A percentile compares a stretch with the other conserved stretches of the same genome.
Evolutionary conservation across 768 basidiomycete species (phyloP).

Genomic region (Amyloporia xantha): DNA sequence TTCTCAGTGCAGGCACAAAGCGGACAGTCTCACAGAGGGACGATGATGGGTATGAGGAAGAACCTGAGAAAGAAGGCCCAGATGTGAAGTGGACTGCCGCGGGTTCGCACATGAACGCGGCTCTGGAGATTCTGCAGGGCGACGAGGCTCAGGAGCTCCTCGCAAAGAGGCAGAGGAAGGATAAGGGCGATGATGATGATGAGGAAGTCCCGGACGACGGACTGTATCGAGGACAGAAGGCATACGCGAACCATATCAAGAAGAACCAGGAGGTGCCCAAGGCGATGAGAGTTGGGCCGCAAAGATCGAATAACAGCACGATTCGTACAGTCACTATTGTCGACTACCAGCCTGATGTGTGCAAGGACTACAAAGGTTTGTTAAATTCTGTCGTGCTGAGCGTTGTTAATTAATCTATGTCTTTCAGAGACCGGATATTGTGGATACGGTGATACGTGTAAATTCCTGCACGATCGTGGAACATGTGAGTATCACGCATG

Average conservation of each 20-base stretch:
- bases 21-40: slow-evolving; percentile 46
- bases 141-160: slow-evolving; percentile 76
- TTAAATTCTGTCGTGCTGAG: too few relatives aligned
- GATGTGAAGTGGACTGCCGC: slow-evolving; percentile 75
- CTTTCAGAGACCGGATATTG: slow-evolving; percentile 91
- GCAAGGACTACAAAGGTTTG: slow-evolving; percentile 98
- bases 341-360: slow-evolving; percentile 98
- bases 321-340: slow-evolving; percentile 92
- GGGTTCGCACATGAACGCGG: slow-evolving; percentile 68
- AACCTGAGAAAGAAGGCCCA: slow-evolving; percentile 39
- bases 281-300: slow-evolving; percentile 80
- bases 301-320: slow-evolving; percentile 62
- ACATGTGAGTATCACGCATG: slow-evolving; percentile 55
- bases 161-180: slow-evolving; percentile 53
- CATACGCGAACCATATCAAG: slow-evolving; percentile 74
- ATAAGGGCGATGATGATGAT: slow-evolving; percentile 45
- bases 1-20: slow-evolving; percentile 75
- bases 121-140: slow-evolving; percentile 71
- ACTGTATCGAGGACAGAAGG: slow-evolving; percentile 77
- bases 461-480: slow-evolving; percentile 97
- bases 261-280: slow-evolving; percentile 82
- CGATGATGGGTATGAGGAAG: slow-evolving; percentile 46
- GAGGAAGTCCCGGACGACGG: slow-evolving; percentile 73
- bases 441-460: slow-evolving; percentile 98
- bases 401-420: neutral